Evolutionary conservation across 1,139 yeast species (phyloP).

Genomic region (Nadsonia starkeyi-henricii): DNA sequence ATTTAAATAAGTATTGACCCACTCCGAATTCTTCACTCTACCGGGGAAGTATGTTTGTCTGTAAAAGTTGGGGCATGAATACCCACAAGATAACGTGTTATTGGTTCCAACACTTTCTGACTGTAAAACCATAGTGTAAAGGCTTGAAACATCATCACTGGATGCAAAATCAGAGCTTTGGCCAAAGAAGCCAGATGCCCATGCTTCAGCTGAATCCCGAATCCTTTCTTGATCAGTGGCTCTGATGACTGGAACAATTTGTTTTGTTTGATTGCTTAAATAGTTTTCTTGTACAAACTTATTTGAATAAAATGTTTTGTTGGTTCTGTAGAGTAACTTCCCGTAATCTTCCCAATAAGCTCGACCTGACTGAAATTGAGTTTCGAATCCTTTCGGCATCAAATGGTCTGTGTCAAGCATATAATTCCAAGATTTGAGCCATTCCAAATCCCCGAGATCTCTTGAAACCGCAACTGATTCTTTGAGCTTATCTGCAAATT

Average conservation of each 20-base stretch:
- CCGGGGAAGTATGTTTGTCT: conserved; percentile 2
- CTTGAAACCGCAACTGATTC: conserved; percentile 3
- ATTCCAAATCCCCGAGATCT: conserved; percentile 7
- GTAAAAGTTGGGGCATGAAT: conserved; percentile 25
- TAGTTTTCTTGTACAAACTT: too few relatives aligned
- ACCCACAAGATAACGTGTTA: conserved; percentile 31
- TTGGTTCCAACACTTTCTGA: conserved; percentile 24
- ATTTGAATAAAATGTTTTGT: conserved; percentile 7
- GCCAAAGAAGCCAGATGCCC: conserved; percentile 34
- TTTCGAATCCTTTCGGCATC: conserved; percentile 27
- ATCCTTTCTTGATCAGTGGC: conserved; percentile 29
- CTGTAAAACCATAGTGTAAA: conserved; percentile 22
- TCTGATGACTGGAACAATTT: conserved; percentile 23
- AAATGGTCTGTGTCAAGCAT: conserved; percentile 23
- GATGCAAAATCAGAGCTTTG: conserved; percentile 22
- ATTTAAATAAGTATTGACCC: conserved; percentile 26
- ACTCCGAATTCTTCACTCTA: conserved; percentile 12
- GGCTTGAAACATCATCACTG: conserved; percentile 12
- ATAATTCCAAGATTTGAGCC: conserved; percentile 25
- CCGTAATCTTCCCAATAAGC: conserved; percentile 29
- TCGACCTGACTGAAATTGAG: conserved; percentile 26
- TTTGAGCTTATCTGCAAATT: not conserved
- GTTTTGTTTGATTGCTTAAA: conserved; percentile 18
- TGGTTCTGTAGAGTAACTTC: conserved; percentile 14
- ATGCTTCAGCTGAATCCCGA: conserved; percentile 27